phyloP scores from a whole-genome alignment of 305 asterid genomes.

The Nicotiana rustica region DNA sequence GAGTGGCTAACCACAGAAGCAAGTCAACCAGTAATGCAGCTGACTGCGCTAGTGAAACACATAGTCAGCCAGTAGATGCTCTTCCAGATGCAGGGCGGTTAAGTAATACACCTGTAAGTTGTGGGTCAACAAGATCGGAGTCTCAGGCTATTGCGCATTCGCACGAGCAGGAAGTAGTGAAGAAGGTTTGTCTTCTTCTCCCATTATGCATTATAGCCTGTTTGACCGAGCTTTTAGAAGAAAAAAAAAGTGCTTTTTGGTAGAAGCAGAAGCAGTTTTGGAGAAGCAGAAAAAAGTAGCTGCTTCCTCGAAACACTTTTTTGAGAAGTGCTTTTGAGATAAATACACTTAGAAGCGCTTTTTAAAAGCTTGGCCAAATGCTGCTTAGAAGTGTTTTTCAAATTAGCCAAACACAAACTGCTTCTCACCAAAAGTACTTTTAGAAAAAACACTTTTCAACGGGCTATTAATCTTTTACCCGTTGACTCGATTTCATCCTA shows the following conservation, averaged over 20 bases:
- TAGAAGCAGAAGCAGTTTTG: too few relatives aligned
- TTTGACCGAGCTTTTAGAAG: too few relatives aligned
- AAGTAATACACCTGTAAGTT: conserved; percentile 49
- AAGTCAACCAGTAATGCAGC: conserved; percentile 48
- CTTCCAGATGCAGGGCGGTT: conserved; percentile 47
- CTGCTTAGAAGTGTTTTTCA: too few relatives aligned
- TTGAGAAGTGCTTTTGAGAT: too few relatives aligned
- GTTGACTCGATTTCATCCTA: conserved; percentile 1
- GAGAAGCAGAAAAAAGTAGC: too few relatives aligned
- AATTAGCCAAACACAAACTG: too few relatives aligned
- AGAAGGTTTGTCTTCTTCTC: conserved; percentile 60
- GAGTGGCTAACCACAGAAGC: conserved; percentile 60
- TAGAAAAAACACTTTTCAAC: too few relatives aligned
- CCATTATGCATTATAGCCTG: conserved; percentile 20
- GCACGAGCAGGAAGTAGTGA: conserved; percentile 44
- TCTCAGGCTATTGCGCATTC: conserved; percentile 46
- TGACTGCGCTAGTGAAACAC: conserved; percentile 61
- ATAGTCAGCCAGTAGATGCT: conserved; percentile 53
- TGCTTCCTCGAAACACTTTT: too few relatives aligned
- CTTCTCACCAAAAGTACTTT: too few relatives aligned
- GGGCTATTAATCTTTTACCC: neutral
- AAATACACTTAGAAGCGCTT: too few relatives aligned
- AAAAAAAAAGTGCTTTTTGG: too few relatives aligned
- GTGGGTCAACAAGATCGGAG: conserved; percentile 44
- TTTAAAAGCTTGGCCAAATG: too few relatives aligned